Evolutionary conservation across 345 rosid genomes (phyloP), one percentile per base, ranked within the genome.

Genomic region (Corchorus olitorius): DNA sequence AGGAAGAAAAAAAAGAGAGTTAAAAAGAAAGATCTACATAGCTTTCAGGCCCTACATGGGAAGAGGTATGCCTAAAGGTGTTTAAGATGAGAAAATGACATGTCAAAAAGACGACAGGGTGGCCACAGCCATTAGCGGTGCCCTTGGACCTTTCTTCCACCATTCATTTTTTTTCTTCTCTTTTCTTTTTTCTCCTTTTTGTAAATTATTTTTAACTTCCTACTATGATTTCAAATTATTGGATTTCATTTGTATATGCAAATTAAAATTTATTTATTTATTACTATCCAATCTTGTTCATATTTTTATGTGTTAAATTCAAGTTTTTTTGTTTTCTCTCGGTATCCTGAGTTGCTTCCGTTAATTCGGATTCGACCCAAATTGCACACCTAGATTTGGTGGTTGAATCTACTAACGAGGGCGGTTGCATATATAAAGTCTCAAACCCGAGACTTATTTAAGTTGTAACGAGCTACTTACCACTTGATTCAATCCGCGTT

Each of bases 21-120:
- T 35, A 8, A 73, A 77, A 48, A 19, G 84, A 83, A 81, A 84
- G 81, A 87, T 83, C 83, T 80, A 84, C 85, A 85, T 58, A 81
- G 87, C 79, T 78, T 78, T 68, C 61, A 77, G 88, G 89, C 54
- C 84, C 88, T 79, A 85, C 89, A 82, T n/a, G 75, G 41, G 64
- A 71, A 69, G 64, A 11, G 78, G 69, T 41, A 78, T 76, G 80
- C 77, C 39, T 76, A 65, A 35, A 64, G 58, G 83, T 70, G 66
- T 87, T 86, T 63, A 85, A 80, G 88, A 81, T 65, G 78, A 83
- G 99, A 93, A 81, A 91, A 76, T 78, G 98, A 91, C 97, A 66
- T 83, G 79, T 84, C 93, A 81, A 78, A 58, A 52, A 60, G 77
- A 78, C 75, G 87, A 86, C 89, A 86, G 87, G 76, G 75, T 81